phyloP scores from a whole-genome alignment of 306 rosid species.

The Trifolium repens region DNA sequence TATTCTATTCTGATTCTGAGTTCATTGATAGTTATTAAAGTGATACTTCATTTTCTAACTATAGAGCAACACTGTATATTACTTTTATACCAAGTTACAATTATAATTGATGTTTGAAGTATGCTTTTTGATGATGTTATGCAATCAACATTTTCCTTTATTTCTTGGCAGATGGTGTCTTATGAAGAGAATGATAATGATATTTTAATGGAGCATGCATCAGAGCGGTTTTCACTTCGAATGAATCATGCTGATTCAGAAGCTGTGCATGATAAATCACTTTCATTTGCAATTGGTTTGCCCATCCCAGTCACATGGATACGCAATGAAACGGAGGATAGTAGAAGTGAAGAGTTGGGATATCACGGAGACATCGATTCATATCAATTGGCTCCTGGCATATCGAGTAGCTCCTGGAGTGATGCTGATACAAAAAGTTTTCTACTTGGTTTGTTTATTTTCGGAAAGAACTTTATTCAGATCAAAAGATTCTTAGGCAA shows the following conservation, averaged over 20 bases:
- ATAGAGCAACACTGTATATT: background rate
- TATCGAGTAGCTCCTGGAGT: conserved; percentile 41
- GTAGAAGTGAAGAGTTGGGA: background rate
- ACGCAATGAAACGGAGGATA: background rate
- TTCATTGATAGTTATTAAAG: background rate
- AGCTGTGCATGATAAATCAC: conserved; percentile 6
- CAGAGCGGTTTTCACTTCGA: no score
- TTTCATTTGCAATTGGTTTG: background rate
- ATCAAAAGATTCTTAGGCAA: conserved; percentile 61
- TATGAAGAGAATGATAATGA: background rate
- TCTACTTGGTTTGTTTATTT: conserved; percentile 76
- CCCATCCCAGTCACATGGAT: background rate
- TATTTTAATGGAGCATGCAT: conserved; percentile 47
- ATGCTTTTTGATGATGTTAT: conserved; percentile 35
- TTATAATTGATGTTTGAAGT: conserved; percentile 20
- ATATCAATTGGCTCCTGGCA: conserved; percentile 48
- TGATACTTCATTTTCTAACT: background rate
- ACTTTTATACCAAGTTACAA: conserved; percentile 13
- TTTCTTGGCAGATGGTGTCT: conserved; percentile 24
- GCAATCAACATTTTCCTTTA: conserved; percentile 1
- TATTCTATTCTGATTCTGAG: background rate
- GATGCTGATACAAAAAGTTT: conserved; percentile 65
- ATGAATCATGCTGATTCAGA: background rate
- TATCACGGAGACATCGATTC: conserved; percentile 27
- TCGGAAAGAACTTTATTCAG: conserved; percentile 70